Conservation (phyloP, 1,284 basidiomycete genomes). For the Ustilago cynodontis region DNA sequence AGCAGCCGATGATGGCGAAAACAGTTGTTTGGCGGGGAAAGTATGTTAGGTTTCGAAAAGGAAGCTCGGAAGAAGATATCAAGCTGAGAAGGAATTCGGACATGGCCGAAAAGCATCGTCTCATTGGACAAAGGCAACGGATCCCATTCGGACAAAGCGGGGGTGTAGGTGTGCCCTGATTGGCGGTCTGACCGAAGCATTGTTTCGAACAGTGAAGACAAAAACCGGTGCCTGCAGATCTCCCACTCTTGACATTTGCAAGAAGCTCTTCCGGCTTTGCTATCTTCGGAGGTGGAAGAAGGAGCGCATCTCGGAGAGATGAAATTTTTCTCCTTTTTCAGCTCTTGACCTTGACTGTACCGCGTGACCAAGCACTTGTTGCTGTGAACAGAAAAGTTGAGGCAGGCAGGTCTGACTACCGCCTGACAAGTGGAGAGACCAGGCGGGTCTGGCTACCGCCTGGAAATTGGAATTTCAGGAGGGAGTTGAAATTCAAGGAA, state of each 20-base stretch:
- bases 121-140: neutral
- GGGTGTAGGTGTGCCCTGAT: neutral
- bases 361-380: slow-evolving; percentile 34
- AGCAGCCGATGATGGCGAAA: slow-evolving; percentile 23
- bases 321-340: slow-evolving; percentile 8
- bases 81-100: neutral
- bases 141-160: neutral
- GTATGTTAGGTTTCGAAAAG: slow-evolving; percentile 16
- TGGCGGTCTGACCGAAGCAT: slow-evolving; percentile 1
- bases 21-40: slow-evolving; percentile 21
- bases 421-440: too few species aligned
- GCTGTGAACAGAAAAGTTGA: too few species aligned
- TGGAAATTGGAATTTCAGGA: too few species aligned
- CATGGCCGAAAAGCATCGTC: neutral
- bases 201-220: neutral
- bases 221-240: neutral
- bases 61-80: slow-evolving; percentile 32
- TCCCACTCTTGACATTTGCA: neutral
- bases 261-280: neutral
- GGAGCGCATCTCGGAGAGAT: neutral
- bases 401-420: too few species aligned
- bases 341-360: neutral
- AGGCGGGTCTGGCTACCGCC: too few species aligned
- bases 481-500: too few species aligned
- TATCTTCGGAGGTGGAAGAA: neutral